These are phyloP conservation scores for Ceratocystis variospora DNA, from an alignment of 2,329 filamentous ascomycete species.

Conservation along the genomic window DNA sequence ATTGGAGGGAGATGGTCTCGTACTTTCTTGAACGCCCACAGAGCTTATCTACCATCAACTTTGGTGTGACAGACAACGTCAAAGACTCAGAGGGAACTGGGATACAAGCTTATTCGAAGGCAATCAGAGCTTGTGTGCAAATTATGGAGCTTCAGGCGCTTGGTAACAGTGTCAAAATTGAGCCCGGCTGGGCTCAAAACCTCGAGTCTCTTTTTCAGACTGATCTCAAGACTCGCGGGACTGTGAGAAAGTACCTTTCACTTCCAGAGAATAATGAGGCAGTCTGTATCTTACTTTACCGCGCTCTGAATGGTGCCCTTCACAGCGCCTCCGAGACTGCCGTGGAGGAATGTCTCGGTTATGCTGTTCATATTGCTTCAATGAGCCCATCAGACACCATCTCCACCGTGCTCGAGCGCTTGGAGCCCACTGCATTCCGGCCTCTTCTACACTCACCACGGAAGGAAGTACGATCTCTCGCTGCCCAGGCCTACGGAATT, in stretches of 20 bases:
- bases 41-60: constrained; percentile 3
- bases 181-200: constrained; percentile 73
- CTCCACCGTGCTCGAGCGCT: neutral
- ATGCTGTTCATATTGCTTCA: constrained; percentile 41
- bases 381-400: constrained; percentile 32
- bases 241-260: constrained; percentile 42
- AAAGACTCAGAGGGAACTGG: constrained; percentile 31
- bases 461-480: constrained; percentile 49
- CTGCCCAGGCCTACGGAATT: constrained; percentile 61
- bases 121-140: constrained; percentile 52
- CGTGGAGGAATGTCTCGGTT: constrained; percentile 36
- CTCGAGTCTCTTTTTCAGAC: constrained; percentile 60
- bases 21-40: constrained; percentile 33
- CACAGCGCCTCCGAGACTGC: constrained; percentile 38
- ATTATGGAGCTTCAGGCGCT: constrained; percentile 40
- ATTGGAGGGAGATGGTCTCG: constrained; percentile 38
- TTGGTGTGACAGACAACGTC: constrained; percentile 29
- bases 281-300: neutral
- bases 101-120: constrained; percentile 48
- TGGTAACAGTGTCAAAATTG: constrained; percentile 39
- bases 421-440: constrained; percentile 39
- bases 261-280: constrained; percentile 25
- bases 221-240: constrained; percentile 49
- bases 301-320: constrained; percentile 25
- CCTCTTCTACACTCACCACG: constrained; percentile 57